These are phyloP conservation scores for Caloboletus firmus DNA, from an alignment of 1,284 basidiomycete genomes.

Conservation along the genomic window DNA sequence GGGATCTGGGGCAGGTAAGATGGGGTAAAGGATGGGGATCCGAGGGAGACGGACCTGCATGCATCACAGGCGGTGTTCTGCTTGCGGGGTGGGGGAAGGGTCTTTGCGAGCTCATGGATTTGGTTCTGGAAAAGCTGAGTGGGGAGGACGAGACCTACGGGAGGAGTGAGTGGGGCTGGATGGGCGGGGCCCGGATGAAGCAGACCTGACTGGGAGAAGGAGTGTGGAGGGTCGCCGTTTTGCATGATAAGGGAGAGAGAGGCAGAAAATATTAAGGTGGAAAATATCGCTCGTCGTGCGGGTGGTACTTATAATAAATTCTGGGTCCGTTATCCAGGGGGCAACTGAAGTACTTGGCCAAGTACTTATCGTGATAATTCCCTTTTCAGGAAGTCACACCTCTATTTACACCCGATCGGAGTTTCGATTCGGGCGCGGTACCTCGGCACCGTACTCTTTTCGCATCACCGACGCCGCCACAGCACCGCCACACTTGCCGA, in stretches of 20 bases:
- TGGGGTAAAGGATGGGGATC: not conserved
- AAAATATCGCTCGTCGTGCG: conserved; percentile 22
- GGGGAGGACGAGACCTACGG: conserved; percentile 57
- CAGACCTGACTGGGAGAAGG: conserved; percentile 46
- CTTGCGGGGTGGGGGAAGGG: conserved; percentile 73
- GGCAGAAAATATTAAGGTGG: conserved; percentile 30
- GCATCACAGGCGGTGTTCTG: conserved; percentile 92
- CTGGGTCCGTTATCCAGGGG: conserved; percentile 20
- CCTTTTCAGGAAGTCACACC: conserved; percentile 5
- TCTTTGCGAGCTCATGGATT: conserved; percentile 73
- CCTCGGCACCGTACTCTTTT: conserved; percentile 29
- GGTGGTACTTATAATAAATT: conserved; percentile 33
- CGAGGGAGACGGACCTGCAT: conserved; percentile 57
- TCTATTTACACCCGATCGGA: conserved; percentile 20
- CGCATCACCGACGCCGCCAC: conserved; percentile 22
- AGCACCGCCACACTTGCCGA: conserved; percentile 20
- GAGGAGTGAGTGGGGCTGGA: conserved; percentile 14
- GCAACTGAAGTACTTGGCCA: conserved; percentile 24
- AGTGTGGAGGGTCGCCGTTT: conserved; percentile 33
- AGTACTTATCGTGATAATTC: conserved; percentile 30
- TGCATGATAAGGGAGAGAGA: conserved; percentile 39
- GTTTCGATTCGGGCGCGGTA: conserved; percentile 21
- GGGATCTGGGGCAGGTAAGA: conserved; percentile 48
- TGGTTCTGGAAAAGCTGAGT: conserved; percentile 69
- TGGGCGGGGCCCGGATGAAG: conserved; percentile 7